Evolutionary conservation across 768 basidiomycete genomes (phyloP).

Genomic region (Tephrocybe sp.): DNA sequence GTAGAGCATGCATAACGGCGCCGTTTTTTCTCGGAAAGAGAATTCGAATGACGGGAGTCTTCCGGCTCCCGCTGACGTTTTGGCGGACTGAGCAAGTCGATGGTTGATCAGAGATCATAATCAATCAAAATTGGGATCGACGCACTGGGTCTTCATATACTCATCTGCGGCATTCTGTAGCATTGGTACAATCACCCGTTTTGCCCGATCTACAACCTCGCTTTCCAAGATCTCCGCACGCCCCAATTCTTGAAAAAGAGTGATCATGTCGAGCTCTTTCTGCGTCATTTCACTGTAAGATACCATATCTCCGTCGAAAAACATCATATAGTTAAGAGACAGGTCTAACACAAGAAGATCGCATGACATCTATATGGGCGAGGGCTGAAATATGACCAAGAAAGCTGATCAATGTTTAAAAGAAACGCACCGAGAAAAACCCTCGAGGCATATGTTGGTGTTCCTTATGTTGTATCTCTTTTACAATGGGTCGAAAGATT

Average conservation of each 20-base stretch:
- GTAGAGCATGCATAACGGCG: not conserved
- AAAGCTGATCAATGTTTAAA: not conserved
- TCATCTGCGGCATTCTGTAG: not conserved
- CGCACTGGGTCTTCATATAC: not conserved
- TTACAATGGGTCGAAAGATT: constrained; percentile 2
- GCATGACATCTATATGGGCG: not conserved
- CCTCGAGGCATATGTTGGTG: not conserved
- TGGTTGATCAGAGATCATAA: not conserved
- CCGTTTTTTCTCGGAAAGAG: not conserved
- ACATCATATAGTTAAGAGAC: constrained; percentile 3
- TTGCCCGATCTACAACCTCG: not conserved
- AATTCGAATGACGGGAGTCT: not conserved
- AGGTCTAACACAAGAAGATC: not conserved
- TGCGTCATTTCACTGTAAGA: not conserved
- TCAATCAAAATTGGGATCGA: not conserved
- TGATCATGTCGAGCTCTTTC: constrained; percentile 1
- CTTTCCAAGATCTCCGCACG: constrained; percentile 1
- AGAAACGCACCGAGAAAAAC: not conserved
- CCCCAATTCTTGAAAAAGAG: not conserved
- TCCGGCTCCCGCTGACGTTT: not conserved
- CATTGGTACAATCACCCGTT: not conserved
- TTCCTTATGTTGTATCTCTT: not conserved
- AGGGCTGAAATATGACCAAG: not conserved
- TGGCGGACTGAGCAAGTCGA: not conserved
- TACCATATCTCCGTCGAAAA: not conserved